These are phyloP conservation scores for Phytophthora tubulina DNA, from an alignment of 352 stramenopile genomes.

Conservation along the genomic window DNA sequence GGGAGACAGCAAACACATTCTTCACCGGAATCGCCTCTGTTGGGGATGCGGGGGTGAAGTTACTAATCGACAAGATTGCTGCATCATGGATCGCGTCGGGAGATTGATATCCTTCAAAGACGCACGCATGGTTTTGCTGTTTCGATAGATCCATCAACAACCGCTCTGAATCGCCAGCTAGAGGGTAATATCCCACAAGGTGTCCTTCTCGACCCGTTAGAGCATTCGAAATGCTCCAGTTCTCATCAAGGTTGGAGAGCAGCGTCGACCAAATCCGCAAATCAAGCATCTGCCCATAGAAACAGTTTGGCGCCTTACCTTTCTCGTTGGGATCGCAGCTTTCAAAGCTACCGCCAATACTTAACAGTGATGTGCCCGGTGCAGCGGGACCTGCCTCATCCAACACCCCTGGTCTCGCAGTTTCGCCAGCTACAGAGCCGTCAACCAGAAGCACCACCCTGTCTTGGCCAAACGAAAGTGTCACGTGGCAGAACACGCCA, in stretches of 20 bases:
- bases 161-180: conserved; percentile 71
- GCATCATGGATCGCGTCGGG: conserved; percentile 31
- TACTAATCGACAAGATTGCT: conserved; percentile 31
- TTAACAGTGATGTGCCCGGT: conserved; percentile 46
- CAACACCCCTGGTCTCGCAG: conserved; percentile 27
- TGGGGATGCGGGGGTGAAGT: conserved; percentile 40
- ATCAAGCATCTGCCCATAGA: conserved; percentile 74
- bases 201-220: conserved; percentile 53
- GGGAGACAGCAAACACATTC: conserved; percentile 48
- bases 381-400: conserved; percentile 41
- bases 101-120: conserved; percentile 58
- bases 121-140: conserved; percentile 78
- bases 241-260: conserved; percentile 39
- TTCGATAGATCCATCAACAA: conserved; percentile 76
- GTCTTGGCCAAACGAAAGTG: conserved; percentile 55
- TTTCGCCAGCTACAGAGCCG: conserved; percentile 49
- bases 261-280: conserved; percentile 72
- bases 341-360: conserved; percentile 61
- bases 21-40: conserved; percentile 51
- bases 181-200: conserved; percentile 78
- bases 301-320: conserved; percentile 46
- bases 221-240: conserved; percentile 40
- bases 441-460: conserved; percentile 59
- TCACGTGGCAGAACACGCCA: conserved; percentile 72
- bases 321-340: conserved; percentile 39